A percentile compares a stretch with the other conserved stretches of the same genome.
Conservation (phyloP, 305 asterid species). For the Striga hermonthica region DNA sequence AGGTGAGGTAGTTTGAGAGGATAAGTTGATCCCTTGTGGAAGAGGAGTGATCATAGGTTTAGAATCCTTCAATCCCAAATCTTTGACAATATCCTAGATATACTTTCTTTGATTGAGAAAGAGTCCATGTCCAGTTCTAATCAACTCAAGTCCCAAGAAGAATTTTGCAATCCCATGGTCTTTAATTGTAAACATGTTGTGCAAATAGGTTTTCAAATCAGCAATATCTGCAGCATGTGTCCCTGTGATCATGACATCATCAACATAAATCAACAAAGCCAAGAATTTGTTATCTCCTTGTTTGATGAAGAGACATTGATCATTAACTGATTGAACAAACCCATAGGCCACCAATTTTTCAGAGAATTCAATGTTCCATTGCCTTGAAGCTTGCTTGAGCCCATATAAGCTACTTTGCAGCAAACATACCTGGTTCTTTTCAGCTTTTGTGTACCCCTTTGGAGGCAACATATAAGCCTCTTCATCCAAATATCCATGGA, state of each 20-base stretch:
- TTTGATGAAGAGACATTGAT: neutral
- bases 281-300: neutral
- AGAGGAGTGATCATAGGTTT: no score
- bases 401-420: neutral
- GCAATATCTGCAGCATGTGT: no score
- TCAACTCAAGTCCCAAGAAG: no score
- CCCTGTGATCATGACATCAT: neutral
- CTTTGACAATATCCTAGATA: no score
- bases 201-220: no score
- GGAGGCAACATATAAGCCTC: neutral
- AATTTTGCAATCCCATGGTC: no score
- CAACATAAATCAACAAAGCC: neutral
- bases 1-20: no score
- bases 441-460: neutral
- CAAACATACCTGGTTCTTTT: neutral
- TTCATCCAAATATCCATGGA: neutral
- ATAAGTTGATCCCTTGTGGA: no score
- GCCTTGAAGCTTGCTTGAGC: constrained; percentile 1
- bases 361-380: neutral
- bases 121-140: no score
- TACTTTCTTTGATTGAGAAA: no score
- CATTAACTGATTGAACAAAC: neutral
- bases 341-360: neutral
- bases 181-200: no score
- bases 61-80: no score